These are phyloP conservation scores for Clitocybe nebularis DNA, from an alignment of 1,284 basidiomycete species.

Conservation along the genomic window DNA sequence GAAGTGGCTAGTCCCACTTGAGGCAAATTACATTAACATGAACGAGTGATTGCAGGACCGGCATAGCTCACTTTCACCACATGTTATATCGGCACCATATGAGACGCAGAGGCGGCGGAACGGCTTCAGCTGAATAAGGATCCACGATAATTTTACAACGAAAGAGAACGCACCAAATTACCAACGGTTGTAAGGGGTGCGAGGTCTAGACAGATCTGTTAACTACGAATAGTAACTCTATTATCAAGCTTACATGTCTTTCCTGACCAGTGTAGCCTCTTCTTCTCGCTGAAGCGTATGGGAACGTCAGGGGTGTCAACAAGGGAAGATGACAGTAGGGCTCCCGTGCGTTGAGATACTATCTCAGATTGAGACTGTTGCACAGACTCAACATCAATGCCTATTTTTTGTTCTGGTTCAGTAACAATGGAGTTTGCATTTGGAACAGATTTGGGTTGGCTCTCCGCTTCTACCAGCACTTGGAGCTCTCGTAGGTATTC, in stretches of 20 bases:
- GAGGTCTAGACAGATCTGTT: slow-evolving; percentile 52
- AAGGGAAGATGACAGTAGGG: slow-evolving; percentile 26
- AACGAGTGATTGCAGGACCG: too few relatives aligned
- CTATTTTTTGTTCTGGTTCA: slow-evolving; percentile 33
- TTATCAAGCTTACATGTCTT: slow-evolving; percentile 67
- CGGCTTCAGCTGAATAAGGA: slow-evolving; percentile 47
- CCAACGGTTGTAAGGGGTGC: slow-evolving; percentile 96
- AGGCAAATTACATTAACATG: slow-evolving; percentile 6
- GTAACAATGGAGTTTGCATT: slow-evolving; percentile 23
- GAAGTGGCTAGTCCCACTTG: slow-evolving; percentile 81
- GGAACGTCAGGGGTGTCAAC: slow-evolving; percentile 65
- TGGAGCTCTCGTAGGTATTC: slow-evolving; percentile 67
- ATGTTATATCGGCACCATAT: slow-evolving; percentile 92
- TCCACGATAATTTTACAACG: background rate
- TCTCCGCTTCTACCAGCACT: slow-evolving; percentile 32
- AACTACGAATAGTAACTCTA: slow-evolving; percentile 1
- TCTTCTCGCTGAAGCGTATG: slow-evolving; percentile 79
- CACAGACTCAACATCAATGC: slow-evolving; percentile 2
- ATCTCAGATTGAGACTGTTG: slow-evolving; percentile 16
- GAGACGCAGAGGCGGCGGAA: slow-evolving; percentile 87
- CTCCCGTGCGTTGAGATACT: slow-evolving; percentile 30
- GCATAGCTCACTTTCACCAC: slow-evolving; percentile 84
- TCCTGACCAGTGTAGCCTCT: slow-evolving; percentile 80
- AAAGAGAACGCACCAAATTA: slow-evolving; percentile 64
- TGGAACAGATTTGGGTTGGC: slow-evolving; percentile 20